A percentile compares a stretch with the other conserved stretches of the same genome.
Conservation (phyloP, 176 grass and related monocot species). For the Aechmea fasciata region DNA sequence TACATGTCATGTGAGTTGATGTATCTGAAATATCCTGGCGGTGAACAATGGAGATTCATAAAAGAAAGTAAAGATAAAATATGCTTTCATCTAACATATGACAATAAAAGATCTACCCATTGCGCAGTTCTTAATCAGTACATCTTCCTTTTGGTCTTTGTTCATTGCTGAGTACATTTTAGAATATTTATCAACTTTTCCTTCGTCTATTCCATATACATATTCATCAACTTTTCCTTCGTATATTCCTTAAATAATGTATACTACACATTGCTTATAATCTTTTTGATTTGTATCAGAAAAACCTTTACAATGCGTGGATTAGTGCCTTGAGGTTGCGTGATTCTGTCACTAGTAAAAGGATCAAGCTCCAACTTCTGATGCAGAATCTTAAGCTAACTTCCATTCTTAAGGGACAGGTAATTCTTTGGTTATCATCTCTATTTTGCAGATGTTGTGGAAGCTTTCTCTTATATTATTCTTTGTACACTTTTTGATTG, state of each 20-base stretch:
- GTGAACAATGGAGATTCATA: background rate
- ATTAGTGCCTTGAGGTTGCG: slow-evolving; percentile 1
- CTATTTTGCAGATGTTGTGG: background rate
- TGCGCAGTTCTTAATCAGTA: background rate
- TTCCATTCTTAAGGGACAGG: slow-evolving; percentile 18
- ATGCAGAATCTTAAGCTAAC: slow-evolving; percentile 14
- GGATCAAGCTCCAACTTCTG: slow-evolving; percentile 13
- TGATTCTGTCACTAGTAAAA: slow-evolving; percentile 19
- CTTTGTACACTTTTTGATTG: background rate
- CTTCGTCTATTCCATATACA: background rate
- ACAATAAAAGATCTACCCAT: background rate
- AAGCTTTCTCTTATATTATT: background rate
- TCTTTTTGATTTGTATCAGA: slow-evolving; percentile 9
- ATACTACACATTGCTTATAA: background rate
- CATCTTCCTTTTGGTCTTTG: background rate
- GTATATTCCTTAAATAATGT: background rate
- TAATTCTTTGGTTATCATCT: slow-evolving; percentile 1
- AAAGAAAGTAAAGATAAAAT: background rate
- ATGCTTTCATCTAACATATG: background rate
- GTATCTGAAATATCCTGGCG: background rate
- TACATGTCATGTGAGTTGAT: background rate
- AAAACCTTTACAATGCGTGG: slow-evolving; percentile 13
- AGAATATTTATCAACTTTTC: background rate
- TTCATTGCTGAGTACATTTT: background rate
- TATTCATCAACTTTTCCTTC: background rate